Percentiles rank a stretch among this genome's conserved stretches.
These are phyloP conservation scores for Kwoniella heveanensis DNA, from an alignment of 768 basidiomycete species.

Conservation along the genomic window DNA sequence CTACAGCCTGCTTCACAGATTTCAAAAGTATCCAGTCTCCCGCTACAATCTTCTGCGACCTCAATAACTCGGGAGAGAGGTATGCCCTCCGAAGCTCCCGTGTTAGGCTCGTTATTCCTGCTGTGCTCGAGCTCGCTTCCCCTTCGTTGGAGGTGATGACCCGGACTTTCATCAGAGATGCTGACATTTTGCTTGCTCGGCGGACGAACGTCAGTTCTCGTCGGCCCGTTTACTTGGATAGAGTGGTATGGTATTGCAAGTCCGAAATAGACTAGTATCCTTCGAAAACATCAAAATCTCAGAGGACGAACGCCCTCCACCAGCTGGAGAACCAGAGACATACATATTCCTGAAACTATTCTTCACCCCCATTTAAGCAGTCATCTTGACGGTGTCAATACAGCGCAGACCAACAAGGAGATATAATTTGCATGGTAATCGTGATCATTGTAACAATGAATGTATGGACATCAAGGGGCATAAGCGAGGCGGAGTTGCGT, in stretches of 20 bases:
- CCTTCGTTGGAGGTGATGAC: not conserved
- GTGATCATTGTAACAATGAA: not conserved
- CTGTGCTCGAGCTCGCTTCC: not conserved
- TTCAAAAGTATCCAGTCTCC: constrained; percentile 51
- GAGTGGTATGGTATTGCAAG: too few relatives aligned
- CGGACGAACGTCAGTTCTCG: too few relatives aligned
- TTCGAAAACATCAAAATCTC: not conserved
- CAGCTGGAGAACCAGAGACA: not conserved
- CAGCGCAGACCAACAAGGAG: too few relatives aligned
- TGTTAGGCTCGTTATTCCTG: not conserved
- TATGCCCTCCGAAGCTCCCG: constrained; percentile 30
- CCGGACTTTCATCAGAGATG: not conserved
- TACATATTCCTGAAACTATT: too few relatives aligned
- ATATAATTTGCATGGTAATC: constrained; percentile 21
- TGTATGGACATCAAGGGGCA: not conserved
- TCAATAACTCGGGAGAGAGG: constrained; percentile 42
- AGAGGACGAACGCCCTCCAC: not conserved
- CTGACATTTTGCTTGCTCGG: not conserved
- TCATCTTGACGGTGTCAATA: too few relatives aligned
- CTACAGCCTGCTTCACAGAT: constrained; percentile 5
- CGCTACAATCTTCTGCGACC: constrained; percentile 42
- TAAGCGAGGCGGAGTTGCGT: not conserved
- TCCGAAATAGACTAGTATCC: too few relatives aligned
- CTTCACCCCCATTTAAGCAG: too few relatives aligned
- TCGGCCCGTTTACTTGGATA: too few relatives aligned